Conservation (phyloP, 495 filamentous ascomycete genomes). For the Astrothelium subdiscretum region DNA sequence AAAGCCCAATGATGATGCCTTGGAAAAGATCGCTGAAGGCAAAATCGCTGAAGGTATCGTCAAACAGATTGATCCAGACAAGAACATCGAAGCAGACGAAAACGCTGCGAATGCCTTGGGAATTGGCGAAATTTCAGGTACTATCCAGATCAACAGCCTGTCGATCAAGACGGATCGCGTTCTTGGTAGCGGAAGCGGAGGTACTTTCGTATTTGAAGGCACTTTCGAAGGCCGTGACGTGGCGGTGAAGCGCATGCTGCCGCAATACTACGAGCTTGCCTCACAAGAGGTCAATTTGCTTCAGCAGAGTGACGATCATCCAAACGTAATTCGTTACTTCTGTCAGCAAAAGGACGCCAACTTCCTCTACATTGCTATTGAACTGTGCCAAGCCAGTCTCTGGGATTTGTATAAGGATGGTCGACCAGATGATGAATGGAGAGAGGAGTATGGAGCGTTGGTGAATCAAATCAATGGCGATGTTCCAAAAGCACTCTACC, state of each 20-base stretch:
- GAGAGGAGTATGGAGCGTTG: slow-evolving; percentile 36
- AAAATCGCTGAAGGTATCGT: slow-evolving; percentile 1
- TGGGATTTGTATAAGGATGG: slow-evolving; percentile 65
- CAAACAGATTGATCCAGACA: slow-evolving; percentile 14
- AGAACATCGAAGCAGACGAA: slow-evolving; percentile 21
- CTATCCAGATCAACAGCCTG: slow-evolving; percentile 28
- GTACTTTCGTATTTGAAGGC: slow-evolving; percentile 31
- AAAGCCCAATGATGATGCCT: slow-evolving; percentile 28
- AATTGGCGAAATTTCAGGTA: slow-evolving; percentile 12
- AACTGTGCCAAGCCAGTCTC: slow-evolving; percentile 88
- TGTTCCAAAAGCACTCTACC: slow-evolving; percentile 57
- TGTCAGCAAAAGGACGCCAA: slow-evolving; percentile 75
- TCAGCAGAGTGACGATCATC: slow-evolving; percentile 87
- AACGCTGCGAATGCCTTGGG: slow-evolving; percentile 5
- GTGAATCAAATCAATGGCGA: slow-evolving; percentile 39
- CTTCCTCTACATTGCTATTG: slow-evolving; percentile 94
- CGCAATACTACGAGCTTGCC: slow-evolving; percentile 89
- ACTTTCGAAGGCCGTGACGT: slow-evolving; percentile 62
- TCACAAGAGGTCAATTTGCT: slow-evolving; percentile 84
- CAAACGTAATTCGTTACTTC: slow-evolving; percentile 93
- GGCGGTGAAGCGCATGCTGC: slow-evolving; percentile 92
- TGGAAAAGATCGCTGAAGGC: slow-evolving; percentile 1
- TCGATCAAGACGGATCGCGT: slow-evolving; percentile 28
- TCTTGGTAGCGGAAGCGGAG: slow-evolving; percentile 32
- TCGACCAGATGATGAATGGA: slow-evolving; percentile 15